Base-by-base conservation (phyloP, 2,329 filamentous ascomycete species). In the Tolypocladium paradoxum region DNA sequence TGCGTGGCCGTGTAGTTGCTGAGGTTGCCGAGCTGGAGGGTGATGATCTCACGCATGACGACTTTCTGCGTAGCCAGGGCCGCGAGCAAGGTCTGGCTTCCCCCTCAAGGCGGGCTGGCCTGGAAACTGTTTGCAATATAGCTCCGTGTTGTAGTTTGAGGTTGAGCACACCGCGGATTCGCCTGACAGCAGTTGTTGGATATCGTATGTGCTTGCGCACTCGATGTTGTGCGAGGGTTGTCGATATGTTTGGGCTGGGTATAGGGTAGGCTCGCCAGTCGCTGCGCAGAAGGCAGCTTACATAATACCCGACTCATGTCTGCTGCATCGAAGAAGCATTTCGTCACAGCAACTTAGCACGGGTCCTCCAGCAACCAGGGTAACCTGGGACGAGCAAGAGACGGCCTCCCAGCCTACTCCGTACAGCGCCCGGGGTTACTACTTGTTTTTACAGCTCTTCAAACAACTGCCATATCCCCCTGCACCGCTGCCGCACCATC, bases 1-100 rank as follows among this genome's bases (percentile, higher is more conserved):
- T 99, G 93, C 0, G 91, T 95, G 33, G 87, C 91, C 24, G 95
- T 74, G 64, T 96, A 95, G 69, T 99, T 99, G 68, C 88, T 91
- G 65, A 88, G 84, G 67, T 95, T 87, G 45, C 93, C 93, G 55
- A 97, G 83, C 76, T 99, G 93, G 47, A 99, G 76, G 0, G 92
- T 96, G 56, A 99, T 77, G 56, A 97, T 90, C 71, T 99, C 93
- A 71, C 91, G 90, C 93, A 99, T 97, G 16, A 11, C 27, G 27
- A 12, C 16, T 31, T 27, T 16, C 43, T 46, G 24, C 16, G 22
- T 24, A 46, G 43, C 24, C 16, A 4, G 31, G 43, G 43, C 16
- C 24, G 43, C 33, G 14, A 46, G 6, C 6, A 6, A 12, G 22
- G n/a, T 14, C 4, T 9, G 2, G 11, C 12, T 6, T 9, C n/a